phyloP scores from a whole-genome alignment of 345 rosid genomes.

The Salix viminalis region DNA sequence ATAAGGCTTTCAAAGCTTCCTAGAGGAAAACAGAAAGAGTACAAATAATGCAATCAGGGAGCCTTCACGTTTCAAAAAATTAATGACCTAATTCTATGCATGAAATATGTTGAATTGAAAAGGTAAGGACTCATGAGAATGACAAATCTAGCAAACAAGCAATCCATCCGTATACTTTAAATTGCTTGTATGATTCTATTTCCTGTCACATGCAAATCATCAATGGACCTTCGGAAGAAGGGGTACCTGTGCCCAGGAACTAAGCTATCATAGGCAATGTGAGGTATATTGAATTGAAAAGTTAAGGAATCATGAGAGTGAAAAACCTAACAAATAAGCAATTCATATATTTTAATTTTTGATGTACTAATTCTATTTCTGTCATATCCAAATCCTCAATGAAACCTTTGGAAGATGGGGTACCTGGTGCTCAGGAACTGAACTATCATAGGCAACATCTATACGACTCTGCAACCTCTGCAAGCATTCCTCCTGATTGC shows the following conservation, averaged over 20 bases:
- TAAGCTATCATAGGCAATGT: neutral
- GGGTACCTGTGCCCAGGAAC: neutral
- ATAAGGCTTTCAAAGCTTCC: conserved; percentile 83
- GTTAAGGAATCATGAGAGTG: neutral
- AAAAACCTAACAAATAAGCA: neutral
- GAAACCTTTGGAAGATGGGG: neutral
- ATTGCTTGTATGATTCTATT: neutral
- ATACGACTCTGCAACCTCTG: conserved; percentile 79
- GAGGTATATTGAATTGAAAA: neutral
- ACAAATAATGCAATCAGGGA: conserved; percentile 5
- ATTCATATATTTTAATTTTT: neutral
- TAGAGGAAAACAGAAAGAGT: conserved; percentile 30
- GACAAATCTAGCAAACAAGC: neutral
- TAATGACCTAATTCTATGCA: neutral
- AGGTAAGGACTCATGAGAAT: neutral
- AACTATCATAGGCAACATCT: conserved; percentile 82
- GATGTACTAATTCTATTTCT: neutral
- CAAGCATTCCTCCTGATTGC: conserved; percentile 80
- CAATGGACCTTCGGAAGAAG: neutral
- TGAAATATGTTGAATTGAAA: neutral
- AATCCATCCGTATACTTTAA: neutral
- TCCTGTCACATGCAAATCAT: neutral
- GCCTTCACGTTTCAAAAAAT: neutral
- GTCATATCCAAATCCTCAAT: neutral
- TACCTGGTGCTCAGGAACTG: conserved; percentile 4